Evolutionary conservation across 495 filamentous ascomycete genomes (phyloP).

Genomic region (Aspergillus campestris): DNA sequence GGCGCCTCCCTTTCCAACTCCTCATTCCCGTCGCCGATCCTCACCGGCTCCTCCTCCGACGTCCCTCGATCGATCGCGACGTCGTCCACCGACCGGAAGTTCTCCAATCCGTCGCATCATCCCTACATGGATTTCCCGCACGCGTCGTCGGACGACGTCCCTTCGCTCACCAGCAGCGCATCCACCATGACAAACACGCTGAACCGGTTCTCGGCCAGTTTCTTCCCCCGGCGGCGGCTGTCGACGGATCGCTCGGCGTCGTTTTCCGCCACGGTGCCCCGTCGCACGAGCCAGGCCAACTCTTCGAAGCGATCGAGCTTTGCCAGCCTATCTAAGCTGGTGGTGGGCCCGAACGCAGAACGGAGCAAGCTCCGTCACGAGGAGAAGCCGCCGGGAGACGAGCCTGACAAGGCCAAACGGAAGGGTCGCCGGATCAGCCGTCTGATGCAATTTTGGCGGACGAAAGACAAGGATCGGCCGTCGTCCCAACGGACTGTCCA

Average conservation of each 20-base stretch:
- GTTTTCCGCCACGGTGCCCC: conserved; percentile 55
- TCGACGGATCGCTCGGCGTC: conserved; percentile 60
- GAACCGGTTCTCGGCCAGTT: conserved; percentile 38
- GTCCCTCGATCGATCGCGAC: conserved; percentile 49
- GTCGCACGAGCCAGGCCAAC: conserved; percentile 40
- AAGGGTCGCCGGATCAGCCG: conserved; percentile 70
- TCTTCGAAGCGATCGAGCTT: conserved; percentile 67
- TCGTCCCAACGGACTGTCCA: conserved; percentile 9
- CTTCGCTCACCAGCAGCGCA: conserved; percentile 76
- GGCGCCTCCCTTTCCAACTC: conserved; percentile 32
- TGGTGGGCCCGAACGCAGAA: conserved; percentile 69
- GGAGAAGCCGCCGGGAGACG: conserved; percentile 46
- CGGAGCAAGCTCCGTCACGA: conserved; percentile 76
- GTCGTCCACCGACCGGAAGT: conserved; percentile 36
- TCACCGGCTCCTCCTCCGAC: conserved; percentile 45
- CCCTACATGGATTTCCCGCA: conserved; percentile 56
- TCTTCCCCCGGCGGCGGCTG: conserved; percentile 35
- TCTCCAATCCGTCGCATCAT: conserved; percentile 42
- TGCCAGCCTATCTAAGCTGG: conserved; percentile 74
- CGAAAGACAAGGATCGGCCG: conserved; percentile 40
- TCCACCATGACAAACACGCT: conserved; percentile 69
- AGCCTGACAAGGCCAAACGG: conserved; percentile 55
- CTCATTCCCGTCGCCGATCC: conserved; percentile 42
- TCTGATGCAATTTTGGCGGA: conserved; percentile 78
- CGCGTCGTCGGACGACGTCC: conserved; percentile 76